Conservation (phyloP, 148 eudicot species). For the Dianthus caryophyllus region DNA sequence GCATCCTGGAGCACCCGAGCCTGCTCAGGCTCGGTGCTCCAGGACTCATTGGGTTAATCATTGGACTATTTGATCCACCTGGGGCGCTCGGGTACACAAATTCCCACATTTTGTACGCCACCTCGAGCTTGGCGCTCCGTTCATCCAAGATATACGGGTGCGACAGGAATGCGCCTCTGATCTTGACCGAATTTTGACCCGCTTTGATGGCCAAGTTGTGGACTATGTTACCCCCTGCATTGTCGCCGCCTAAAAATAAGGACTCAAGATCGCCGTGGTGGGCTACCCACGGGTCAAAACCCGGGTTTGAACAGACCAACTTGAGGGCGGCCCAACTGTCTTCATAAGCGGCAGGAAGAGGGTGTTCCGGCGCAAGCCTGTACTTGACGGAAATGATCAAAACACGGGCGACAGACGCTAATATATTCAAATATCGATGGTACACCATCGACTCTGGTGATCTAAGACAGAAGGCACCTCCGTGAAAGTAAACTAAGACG, state of each 20-base stretch:
- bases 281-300: conserved; percentile 25
- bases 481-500: conserved; percentile 35
- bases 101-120: conserved; percentile 31
- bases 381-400: conserved; percentile 34
- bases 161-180: conserved; percentile 26
- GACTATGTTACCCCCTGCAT: conserved; percentile 39
- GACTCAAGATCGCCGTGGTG: conserved; percentile 18
- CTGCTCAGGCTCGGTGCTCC: conserved; percentile 25
- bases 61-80: conserved; percentile 27
- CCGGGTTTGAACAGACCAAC: conserved; percentile 19
- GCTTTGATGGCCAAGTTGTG: conserved; percentile 32
- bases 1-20: conserved; percentile 27
- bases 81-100: conserved; percentile 25
- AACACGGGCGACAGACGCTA: conserved; percentile 18
- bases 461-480: conserved; percentile 39
- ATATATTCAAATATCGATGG: conserved; percentile 27
- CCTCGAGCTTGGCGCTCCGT: conserved; percentile 4
- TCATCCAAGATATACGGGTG: conserved; percentile 34
- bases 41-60: conserved; percentile 27
- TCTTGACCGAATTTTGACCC: conserved; percentile 13
- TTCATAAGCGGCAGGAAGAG: conserved; percentile 36
- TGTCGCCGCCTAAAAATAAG: conserved; percentile 34
- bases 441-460: conserved; percentile 26
- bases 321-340: conserved; percentile 36
- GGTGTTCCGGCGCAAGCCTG: conserved; percentile 36